Evolutionary conservation across 2,329 filamentous ascomycete genomes (phyloP), one percentile per base, ranked within the genome.

Genomic region (Leptoxyphium fumago): DNA sequence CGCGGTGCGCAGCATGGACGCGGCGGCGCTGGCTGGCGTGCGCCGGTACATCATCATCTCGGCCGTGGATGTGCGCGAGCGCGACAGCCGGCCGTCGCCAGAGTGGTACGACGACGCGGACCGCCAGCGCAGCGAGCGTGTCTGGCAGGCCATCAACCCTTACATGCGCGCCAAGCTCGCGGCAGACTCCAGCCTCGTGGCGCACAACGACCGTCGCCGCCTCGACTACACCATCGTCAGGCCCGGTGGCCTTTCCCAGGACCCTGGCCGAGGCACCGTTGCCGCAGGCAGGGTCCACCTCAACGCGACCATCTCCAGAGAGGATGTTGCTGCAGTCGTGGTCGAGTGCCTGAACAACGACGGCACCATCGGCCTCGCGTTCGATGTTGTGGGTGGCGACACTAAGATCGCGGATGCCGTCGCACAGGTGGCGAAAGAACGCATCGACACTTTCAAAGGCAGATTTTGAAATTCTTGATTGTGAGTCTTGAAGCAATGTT

Each of bases 1-100:
- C 2, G 78, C 77, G 9, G 71, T 72, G 38, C 67, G 75, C 56
- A 77, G 78, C 56, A 73, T 81, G 62, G 69, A 71, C 41, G 77
- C 78, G 5, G 70, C 77, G 1, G 70, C 73, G 15, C 59, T 69
- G 7, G 68, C 70, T 0, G 70, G 75, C 0, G 65, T 82, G 48
- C 74, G 64, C 2, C 73, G 75, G 47, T 82, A 82, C 62, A 67
- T 84, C 41, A 70, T 82, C 52, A 66, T 84, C 43, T 81, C 77
- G 0, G 79, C 80, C 50, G 59, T 75, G 10, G 68, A 68, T 46
- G 73, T 74, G 14, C 71, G 80, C 18, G 67, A 68, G 53, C 57
- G 61, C 1, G 58, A 59, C 44, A 58, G 50, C 8, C 56, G 52
- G 53, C 59, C 61, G 2, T 56, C 57, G 29, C 69, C 66, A 26